phyloP scores from a whole-genome alignment of 2,329 filamentous ascomycete genomes.

The Diplodia mutila region DNA sequence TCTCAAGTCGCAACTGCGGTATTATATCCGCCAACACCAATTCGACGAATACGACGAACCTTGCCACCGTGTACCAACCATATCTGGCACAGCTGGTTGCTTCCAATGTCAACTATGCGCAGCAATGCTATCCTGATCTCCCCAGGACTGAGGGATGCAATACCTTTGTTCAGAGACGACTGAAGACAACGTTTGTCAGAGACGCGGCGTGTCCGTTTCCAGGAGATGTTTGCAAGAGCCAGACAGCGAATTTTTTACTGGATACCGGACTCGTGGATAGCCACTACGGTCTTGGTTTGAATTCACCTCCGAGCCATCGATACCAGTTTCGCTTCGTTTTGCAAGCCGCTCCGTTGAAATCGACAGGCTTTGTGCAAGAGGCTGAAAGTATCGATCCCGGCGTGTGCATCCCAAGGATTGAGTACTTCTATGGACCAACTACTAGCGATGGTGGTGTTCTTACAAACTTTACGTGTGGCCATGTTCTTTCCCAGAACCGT shows the following conservation, averaged over 20 bases:
- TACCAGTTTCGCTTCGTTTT: constrained; percentile 21
- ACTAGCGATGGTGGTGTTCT: no score
- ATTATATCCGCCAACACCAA: not conserved
- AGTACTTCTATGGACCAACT: constrained; percentile 18
- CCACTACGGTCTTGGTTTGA: constrained; percentile 31
- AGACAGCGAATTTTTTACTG: constrained; percentile 27
- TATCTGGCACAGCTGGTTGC: not conserved
- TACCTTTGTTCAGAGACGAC: constrained; percentile 14
- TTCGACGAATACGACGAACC: not conserved
- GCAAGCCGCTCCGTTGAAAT: constrained; percentile 26
- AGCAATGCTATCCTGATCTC: constrained; percentile 10
- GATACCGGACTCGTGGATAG: constrained; percentile 32
- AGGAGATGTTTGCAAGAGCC: constrained; percentile 25
- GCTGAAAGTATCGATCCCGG: not conserved
- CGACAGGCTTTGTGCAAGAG: not conserved
- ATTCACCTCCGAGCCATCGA: constrained; percentile 27
- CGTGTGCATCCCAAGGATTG: not conserved
- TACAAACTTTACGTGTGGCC: no score
- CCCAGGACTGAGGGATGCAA: constrained; percentile 3
- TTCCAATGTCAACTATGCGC: constrained; percentile 4
- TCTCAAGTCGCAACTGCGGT: not conserved
- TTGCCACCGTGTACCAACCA: not conserved
- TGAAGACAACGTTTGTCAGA: constrained; percentile 17
- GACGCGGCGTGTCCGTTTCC: constrained; percentile 29
- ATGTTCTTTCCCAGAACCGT: no score